phyloP scores from a whole-genome alignment of 2,329 filamentous ascomycete genomes.

The Cladosporium sp. region DNA sequence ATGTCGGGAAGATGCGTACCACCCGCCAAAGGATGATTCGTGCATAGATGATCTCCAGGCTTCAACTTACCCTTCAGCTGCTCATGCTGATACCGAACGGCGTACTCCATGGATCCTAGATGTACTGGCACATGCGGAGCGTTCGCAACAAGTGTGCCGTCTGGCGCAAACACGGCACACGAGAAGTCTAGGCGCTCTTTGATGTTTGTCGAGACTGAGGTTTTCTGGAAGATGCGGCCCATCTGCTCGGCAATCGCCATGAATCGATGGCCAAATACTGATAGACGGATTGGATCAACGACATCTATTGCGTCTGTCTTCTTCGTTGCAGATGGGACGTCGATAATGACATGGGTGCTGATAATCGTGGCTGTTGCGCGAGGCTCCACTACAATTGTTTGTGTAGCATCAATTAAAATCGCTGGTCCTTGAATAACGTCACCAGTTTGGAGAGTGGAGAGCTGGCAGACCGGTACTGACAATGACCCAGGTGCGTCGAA shows the following conservation, averaged over 20 bases:
- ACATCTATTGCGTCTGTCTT: constrained; percentile 17
- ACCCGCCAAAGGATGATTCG: constrained; percentile 38
- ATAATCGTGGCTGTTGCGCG: constrained; percentile 34
- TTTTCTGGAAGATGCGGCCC: constrained; percentile 54
- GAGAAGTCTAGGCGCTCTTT: constrained; percentile 43
- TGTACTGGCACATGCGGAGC: constrained; percentile 42
- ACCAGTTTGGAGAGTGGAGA: constrained; percentile 19
- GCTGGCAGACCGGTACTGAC: constrained; percentile 22
- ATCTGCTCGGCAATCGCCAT: constrained; percentile 59
- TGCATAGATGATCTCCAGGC: constrained; percentile 37
- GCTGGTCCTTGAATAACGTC: constrained; percentile 27
- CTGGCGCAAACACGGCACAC: constrained; percentile 40
- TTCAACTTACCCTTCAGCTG: constrained; percentile 31
- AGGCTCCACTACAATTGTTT: constrained; percentile 42
- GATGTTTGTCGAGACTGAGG: constrained; percentile 49
- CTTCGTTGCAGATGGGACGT: constrained; percentile 22
- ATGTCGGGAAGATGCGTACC: constrained; percentile 41
- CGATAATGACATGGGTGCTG: constrained; percentile 37
- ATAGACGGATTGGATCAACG: constrained; percentile 50
- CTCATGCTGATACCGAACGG: constrained; percentile 37
- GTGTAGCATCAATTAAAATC: constrained; percentile 39
- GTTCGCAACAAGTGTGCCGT: constrained; percentile 40
- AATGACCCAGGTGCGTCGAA: constrained; percentile 23
- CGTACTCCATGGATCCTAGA: constrained; percentile 40
- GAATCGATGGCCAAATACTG: constrained; percentile 54